Base-by-base conservation (phyloP, 139 green algal genomes). In the Nannochloris sp. region DNA sequence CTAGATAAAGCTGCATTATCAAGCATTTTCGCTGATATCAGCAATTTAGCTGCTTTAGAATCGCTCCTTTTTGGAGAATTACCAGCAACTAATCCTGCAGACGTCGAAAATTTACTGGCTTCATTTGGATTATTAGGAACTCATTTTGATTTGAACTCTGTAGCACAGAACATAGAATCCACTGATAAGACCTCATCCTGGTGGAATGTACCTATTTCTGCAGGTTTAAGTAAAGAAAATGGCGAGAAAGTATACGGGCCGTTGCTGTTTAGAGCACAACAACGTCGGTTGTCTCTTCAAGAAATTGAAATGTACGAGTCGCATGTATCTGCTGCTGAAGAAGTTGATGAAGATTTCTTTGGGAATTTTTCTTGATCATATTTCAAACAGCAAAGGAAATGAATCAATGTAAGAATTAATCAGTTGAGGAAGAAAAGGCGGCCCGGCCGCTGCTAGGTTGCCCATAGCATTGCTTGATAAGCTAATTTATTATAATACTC, bases 281-380 rank as follows among this genome's bases (percentile, higher is more conserved):
- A 90, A 72, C 56, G 80, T 51, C 71, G 81, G 61, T 59, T 89
- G 37, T 85, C 74, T 0, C 30, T 75, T 3, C 55, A 38, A 23
- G 72, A 90, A 71, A 87, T 87, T 72, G 77, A 72, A 3, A 72
- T 76, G 0, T 89, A 84, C 60, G 42, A 72, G 19, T 37, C 53
- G 1, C 79, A 85, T 30, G 53, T 72, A 4, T 56, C 38, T 7
- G 82, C 73, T 15, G 77, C 70, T 7, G 64, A 71, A 58, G 80
- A 75, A 14, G 36, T 48, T 2, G 82, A 85, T n/a, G 82, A 90
- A 65, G 83, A 87, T 64, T 87, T 85, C 19, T 51, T 62, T 24
- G 68, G 68, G 5, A 67, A 63, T 55, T 74, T 69, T 54, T 65
- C 53, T 14, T 73, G 56, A 73, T n/a, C n/a, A n/a, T n/a, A n/a